A percentile compares a stretch with the other conserved stretches of the same genome.
phyloP scores from a whole-genome alignment of 1,139 yeast species.

The Pichia sp. region DNA sequence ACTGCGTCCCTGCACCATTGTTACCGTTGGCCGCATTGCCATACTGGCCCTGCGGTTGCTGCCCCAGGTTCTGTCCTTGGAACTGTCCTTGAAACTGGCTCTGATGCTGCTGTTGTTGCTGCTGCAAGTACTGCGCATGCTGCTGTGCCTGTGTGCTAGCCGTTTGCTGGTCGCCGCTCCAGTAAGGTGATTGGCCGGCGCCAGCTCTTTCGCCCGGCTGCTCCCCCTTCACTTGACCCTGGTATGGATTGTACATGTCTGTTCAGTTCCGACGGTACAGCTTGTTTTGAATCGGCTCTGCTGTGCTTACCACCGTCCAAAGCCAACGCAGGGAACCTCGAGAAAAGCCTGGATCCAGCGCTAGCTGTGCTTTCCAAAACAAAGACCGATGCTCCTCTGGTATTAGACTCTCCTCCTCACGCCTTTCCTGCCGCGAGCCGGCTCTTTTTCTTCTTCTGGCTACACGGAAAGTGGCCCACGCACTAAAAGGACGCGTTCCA shows the following conservation, averaged over 20 bases:
- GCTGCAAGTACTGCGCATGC: background rate
- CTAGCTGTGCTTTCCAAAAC: background rate
- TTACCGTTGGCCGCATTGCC: background rate
- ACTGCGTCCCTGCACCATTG: constrained; percentile 4
- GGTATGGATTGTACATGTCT: constrained; percentile 37
- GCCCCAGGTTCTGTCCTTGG: background rate
- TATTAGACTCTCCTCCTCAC: no score
- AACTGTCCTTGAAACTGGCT: background rate
- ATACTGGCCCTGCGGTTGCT: constrained; percentile 6
- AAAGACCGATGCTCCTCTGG: background rate
- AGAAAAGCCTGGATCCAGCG: background rate
- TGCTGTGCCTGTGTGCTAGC: background rate
- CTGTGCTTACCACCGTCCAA: background rate
- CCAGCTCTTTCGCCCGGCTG: constrained; percentile 16
- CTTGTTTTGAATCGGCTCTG: background rate
- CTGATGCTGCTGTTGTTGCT: constrained; percentile 9
- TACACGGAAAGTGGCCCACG: background rate
- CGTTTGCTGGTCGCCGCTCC: constrained; percentile 20
- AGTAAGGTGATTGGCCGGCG: constrained; percentile 12
- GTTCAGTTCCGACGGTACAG: background rate
- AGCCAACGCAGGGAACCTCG: no score
- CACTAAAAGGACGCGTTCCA: background rate
- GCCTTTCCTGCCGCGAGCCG: background rate
- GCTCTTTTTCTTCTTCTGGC: background rate
- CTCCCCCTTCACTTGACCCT: constrained; percentile 21